phyloP scores from a whole-genome alignment of 768 basidiomycete species.

The Amanita pseudoporphyria region DNA sequence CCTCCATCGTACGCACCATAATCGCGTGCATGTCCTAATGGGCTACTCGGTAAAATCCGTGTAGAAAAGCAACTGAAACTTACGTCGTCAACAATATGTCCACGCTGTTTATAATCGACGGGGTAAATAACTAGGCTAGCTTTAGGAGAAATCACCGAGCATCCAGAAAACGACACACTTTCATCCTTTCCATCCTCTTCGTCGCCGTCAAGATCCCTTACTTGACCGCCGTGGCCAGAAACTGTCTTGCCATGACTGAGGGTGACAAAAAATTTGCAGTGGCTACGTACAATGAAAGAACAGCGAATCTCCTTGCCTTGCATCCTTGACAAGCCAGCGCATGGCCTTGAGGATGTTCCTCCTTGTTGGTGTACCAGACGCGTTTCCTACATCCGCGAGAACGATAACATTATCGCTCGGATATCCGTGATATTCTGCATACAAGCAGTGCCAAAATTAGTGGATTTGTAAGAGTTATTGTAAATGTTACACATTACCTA shows the following conservation, averaged over 20 bases:
- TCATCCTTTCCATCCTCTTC: slow-evolving; percentile 77
- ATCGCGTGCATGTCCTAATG: slow-evolving; percentile 37
- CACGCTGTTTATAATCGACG: slow-evolving; percentile 66
- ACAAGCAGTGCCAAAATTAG: slow-evolving; percentile 1
- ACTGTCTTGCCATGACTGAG: slow-evolving; percentile 35
- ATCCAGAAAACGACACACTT: slow-evolving; percentile 26
- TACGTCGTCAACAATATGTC: slow-evolving; percentile 69
- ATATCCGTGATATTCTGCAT: slow-evolving; percentile 35
- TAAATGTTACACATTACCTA: slow-evolving; percentile 25
- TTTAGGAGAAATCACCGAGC: background rate
- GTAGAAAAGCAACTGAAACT: slow-evolving; percentile 7
- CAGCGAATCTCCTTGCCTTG: slow-evolving; percentile 58
- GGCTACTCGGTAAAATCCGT: background rate
- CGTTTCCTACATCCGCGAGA: slow-evolving; percentile 47
- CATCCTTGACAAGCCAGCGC: slow-evolving; percentile 57
- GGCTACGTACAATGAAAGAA: slow-evolving; percentile 59
- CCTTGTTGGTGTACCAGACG: slow-evolving; percentile 31
- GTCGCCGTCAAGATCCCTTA: slow-evolving; percentile 67
- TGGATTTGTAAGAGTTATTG: background rate
- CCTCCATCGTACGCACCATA: slow-evolving; percentile 25
- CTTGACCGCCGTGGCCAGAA: slow-evolving; percentile 92
- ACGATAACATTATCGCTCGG: slow-evolving; percentile 53
- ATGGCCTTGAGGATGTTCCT: slow-evolving; percentile 39
- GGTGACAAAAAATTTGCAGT: background rate
- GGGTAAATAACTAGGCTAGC: slow-evolving; percentile 72